Base-by-base conservation (phyloP, 805 yeast species). In the Schwanniomyces vanrijiae region DNA sequence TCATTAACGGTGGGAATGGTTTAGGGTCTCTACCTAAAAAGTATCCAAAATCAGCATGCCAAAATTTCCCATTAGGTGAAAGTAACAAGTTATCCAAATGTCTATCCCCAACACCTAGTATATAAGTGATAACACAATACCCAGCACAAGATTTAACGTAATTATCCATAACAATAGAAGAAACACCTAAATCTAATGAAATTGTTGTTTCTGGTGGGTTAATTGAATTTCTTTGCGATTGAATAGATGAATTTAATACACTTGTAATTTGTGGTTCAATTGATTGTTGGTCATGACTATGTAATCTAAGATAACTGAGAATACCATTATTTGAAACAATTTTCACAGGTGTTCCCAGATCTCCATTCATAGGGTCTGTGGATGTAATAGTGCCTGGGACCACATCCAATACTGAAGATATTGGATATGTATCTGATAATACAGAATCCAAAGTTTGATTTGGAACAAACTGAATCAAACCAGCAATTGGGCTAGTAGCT, bases 1-100 rank as follows among this genome's bases (percentile, higher is more conserved):
- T 94, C 97, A 94, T 94, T 69, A 92, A 76, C 1, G 99, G 99
- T 11, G 99, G 98, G 68, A 94, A 94, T 11, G 98, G 98, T 64
- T 94, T 94, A 2, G 99, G 99, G 64, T 94, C 99, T 44, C 91
- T 84, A 0, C 99, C 99, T 45, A 94, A 71, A 42, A 94, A 92
- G 60, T 94, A 94, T 1, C 99, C 99, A 65, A 89, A 94, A 67
- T 94, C 99, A 1, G 96, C 97, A 67, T 94, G 99, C 81, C 96
- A 92, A 62, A 94, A 94, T 56, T 83, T 88, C 85, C 77, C 92
- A 86, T 52, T 71, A 52, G 83, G 90, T 43, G 84, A 87, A 33
- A 89, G 77, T 39, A 94, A 73, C 52, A 94, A 69, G 59, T 94
- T 94, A 60, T 94, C 99, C 52, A 94, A 73, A 71, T 94, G 99